Conservation (phyloP, 345 rosid species). For the Garcia nutans region DNA sequence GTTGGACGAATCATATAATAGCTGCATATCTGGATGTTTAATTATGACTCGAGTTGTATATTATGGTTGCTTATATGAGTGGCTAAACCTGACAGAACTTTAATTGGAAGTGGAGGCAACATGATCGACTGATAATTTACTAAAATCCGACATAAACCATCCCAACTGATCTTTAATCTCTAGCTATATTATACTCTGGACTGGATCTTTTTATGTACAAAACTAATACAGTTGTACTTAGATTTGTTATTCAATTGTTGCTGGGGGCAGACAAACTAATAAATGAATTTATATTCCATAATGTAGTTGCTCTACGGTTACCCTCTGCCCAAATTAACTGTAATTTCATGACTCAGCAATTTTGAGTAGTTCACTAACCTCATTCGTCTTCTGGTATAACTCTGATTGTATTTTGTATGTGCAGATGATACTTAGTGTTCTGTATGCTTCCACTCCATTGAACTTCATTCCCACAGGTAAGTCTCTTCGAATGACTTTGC, state of each 20-base stretch:
- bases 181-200: not conserved
- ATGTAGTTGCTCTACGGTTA: too few species aligned
- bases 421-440: slow-evolving; percentile 61
- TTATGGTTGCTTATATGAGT: not conserved
- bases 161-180: not conserved
- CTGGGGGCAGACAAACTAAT: too few species aligned
- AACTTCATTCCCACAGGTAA: slow-evolving; percentile 73
- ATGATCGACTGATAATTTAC: not conserved
- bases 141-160: not conserved
- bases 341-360: not conserved
- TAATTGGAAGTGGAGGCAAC: not conserved
- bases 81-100: not conserved
- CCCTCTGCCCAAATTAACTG: not conserved
- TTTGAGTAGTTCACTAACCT: not conserved
- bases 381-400: not conserved
- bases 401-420: slow-evolving; percentile 12
- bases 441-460: slow-evolving; percentile 64
- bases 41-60: too few species aligned
- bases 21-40: too few species aligned
- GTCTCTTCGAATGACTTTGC: slow-evolving; percentile 4
- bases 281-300: too few species aligned
- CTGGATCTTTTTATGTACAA: not conserved
- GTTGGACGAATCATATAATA: too few species aligned
- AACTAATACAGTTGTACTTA: not conserved
- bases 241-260: too few species aligned